Evolutionary conservation across 129 eudicot genomes (phyloP).

Genomic region (Saposhnikovia divaricata): DNA sequence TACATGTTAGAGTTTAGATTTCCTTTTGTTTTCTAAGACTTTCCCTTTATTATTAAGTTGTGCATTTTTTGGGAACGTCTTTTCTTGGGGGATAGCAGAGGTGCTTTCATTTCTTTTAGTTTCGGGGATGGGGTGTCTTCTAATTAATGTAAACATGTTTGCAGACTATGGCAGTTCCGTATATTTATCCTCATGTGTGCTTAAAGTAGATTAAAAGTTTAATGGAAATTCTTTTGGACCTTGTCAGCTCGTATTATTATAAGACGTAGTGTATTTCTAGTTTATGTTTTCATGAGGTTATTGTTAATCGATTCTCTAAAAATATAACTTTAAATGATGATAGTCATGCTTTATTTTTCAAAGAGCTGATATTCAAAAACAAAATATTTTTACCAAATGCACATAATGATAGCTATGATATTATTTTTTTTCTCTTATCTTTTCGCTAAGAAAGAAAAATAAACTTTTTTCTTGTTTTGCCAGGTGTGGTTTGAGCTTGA

Average conservation of each 20-base stretch:
- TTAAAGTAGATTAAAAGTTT: not conserved
- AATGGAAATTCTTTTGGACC: not conserved
- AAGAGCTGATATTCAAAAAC: not conserved
- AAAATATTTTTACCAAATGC: not conserved
- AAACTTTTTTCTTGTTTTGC: conserved; percentile 8
- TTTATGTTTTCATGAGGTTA: not conserved
- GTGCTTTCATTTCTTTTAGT: not conserved
- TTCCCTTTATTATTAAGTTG: not conserved
- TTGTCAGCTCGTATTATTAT: not conserved
- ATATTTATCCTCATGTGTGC: not conserved
- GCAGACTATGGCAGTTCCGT: not conserved
- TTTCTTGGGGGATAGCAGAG: not conserved
- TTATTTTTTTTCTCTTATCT: not conserved
- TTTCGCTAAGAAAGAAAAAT: not conserved
- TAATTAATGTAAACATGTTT: too few species aligned
- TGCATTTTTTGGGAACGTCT: not conserved
- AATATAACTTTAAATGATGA: not conserved
- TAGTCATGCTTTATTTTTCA: not conserved
- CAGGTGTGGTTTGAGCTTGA: conserved; percentile 92
- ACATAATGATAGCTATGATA: not conserved
- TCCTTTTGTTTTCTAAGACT: not conserved
- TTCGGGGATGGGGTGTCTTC: too few species aligned
- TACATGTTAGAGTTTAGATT: not conserved
- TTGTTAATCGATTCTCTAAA: not conserved
- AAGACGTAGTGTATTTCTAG: not conserved